phyloP scores from a whole-genome alignment of 1,284 basidiomycete genomes.

The Rhodotorula sp. region DNA sequence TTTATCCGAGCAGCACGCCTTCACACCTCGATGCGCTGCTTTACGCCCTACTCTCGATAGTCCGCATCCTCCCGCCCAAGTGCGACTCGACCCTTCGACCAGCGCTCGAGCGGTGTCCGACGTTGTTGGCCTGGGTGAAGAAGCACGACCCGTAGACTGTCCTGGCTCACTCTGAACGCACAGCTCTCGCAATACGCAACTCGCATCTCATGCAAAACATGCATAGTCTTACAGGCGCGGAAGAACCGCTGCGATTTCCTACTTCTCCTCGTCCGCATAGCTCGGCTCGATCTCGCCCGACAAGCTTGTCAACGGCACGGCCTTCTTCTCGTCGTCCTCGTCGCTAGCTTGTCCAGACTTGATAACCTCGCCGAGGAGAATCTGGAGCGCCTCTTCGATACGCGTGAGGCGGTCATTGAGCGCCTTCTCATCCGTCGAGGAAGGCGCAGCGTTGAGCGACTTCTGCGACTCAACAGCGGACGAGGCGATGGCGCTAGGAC shows the following conservation, averaged over 20 bases:
- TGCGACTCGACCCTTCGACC: conserved; percentile 20
- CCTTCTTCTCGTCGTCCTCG: not conserved
- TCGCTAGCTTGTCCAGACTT: not conserved
- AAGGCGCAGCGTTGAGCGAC: too few species aligned
- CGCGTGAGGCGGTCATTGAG: conserved; percentile 19
- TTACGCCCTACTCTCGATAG: conserved; percentile 26
- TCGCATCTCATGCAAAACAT: not conserved
- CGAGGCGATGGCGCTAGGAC: not conserved
- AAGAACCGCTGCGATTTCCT: not conserved
- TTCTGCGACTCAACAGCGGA: not conserved
- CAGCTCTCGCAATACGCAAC: not conserved
- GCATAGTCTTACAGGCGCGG: not conserved
- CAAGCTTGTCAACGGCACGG: conserved; percentile 17
- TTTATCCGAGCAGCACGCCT: not conserved
- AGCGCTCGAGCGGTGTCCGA: conserved; percentile 26
- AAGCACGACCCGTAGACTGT: conserved; percentile 12
- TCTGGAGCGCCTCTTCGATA: conserved; percentile 29
- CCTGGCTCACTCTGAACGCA: too few species aligned
- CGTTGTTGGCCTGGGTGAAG: conserved; percentile 19
- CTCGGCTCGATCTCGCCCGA: conserved; percentile 14
- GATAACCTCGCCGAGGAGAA: conserved; percentile 28
- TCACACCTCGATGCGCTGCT: conserved; percentile 19
- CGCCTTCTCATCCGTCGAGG: not conserved
- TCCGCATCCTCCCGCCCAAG: conserved; percentile 18
- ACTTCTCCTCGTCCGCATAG: conserved; percentile 5